Conservation (phyloP, 2,329 filamentous ascomycete species). For the Stachybotrys echinatus region DNA sequence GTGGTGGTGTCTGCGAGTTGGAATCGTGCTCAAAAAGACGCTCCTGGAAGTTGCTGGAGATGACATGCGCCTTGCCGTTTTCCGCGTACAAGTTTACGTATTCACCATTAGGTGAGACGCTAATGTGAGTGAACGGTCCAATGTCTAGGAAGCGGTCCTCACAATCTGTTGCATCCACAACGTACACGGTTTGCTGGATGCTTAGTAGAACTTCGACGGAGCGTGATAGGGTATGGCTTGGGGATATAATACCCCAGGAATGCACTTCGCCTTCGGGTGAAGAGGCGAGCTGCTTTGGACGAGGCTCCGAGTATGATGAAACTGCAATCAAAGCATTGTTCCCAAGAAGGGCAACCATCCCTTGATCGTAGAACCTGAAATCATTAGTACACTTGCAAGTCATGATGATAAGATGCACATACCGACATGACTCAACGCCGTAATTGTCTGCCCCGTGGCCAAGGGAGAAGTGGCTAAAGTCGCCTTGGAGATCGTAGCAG, state of each 20-base stretch:
- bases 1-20: constrained; percentile 75
- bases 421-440: constrained; percentile 78
- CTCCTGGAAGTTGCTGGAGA: constrained; percentile 92
- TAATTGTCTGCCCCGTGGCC: constrained; percentile 85
- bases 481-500: constrained; percentile 87
- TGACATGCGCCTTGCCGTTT: constrained; percentile 82
- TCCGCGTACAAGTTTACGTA: constrained; percentile 84
- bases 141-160: constrained; percentile 89
- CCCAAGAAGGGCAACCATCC: constrained; percentile 86
- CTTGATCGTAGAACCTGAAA: constrained; percentile 71
- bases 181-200: constrained; percentile 76
- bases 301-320: constrained; percentile 84
- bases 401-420: constrained; percentile 7
- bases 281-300: constrained; percentile 74
- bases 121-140: constrained; percentile 86
- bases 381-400: constrained; percentile 7
- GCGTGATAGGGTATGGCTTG: constrained; percentile 80
- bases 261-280: constrained; percentile 75
- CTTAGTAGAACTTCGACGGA: constrained; percentile 91
- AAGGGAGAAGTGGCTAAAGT: constrained; percentile 91
- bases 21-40: constrained; percentile 90
- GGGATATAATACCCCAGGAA: constrained; percentile 86
- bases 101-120: constrained; percentile 84
- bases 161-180: constrained; percentile 82
- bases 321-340: constrained; percentile 87